A percentile compares a stretch with the other conserved stretches of the same genome.
These are phyloP conservation scores for Cetraspora pellucida DNA, from an alignment of 192 early-diverging fungal species.

Conservation along the genomic window DNA sequence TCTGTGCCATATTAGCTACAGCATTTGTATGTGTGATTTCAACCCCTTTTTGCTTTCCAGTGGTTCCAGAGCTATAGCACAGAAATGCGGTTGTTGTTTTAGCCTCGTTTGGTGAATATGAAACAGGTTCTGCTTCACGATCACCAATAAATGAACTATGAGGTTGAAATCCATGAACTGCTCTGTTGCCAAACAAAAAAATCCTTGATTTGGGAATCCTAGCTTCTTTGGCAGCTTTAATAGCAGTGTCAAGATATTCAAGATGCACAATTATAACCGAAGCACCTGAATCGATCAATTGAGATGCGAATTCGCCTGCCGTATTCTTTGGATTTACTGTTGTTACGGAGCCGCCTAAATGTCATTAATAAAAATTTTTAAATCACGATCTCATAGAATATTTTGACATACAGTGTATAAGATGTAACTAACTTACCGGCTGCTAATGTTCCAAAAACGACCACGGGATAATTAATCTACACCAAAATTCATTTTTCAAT, in stretches of 20 bases:
- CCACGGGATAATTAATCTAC: conserved; percentile 41
- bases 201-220: conserved; percentile 44
- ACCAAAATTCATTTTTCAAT: background rate
- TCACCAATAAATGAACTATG: conserved; percentile 36
- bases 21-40: conserved; percentile 80
- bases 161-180: conserved; percentile 39
- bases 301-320: conserved; percentile 70
- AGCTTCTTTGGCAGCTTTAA: conserved; percentile 40
- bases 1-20: conserved; percentile 73
- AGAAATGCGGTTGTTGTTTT: conserved; percentile 54
- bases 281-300: conserved; percentile 70
- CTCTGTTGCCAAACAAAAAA: conserved; percentile 49
- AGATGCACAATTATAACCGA: conserved; percentile 62
- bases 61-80: conserved; percentile 70
- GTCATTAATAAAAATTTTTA: conserved; percentile 19
- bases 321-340: conserved; percentile 84
- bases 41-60: conserved; percentile 84
- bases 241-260: conserved; percentile 38
- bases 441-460: conserved; percentile 43
- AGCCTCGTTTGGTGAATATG: conserved; percentile 34
- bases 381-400: background rate
- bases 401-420: too few species aligned
- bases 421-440: conserved; percentile 40
- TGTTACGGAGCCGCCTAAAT: conserved; percentile 65
- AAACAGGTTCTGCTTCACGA: conserved; percentile 33